These are phyloP conservation scores for Neofusicoccum kwambonambiense DNA, from an alignment of 2,329 filamentous ascomycete genomes.

Conservation along the genomic window DNA sequence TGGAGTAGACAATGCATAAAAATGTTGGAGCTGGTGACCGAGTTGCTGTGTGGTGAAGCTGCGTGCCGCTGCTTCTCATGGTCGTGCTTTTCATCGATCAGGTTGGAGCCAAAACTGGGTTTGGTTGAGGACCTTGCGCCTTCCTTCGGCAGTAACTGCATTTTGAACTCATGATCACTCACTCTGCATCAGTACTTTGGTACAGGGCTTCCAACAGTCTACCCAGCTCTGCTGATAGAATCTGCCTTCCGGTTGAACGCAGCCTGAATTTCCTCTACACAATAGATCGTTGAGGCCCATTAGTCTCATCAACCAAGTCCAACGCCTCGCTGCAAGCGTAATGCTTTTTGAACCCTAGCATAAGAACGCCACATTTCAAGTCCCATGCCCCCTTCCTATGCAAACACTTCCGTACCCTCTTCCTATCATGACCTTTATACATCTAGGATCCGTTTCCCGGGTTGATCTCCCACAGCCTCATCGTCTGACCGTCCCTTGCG, in stretches of 20 bases:
- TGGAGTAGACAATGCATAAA: too few relatives aligned
- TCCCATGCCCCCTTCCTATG: not conserved
- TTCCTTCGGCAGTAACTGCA: too few relatives aligned
- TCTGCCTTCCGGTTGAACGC: not conserved
- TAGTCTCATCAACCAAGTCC: not conserved
- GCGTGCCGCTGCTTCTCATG: too few relatives aligned
- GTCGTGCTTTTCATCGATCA: too few relatives aligned
- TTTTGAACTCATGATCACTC: too few relatives aligned
- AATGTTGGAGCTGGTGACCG: too few relatives aligned
- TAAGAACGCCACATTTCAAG: not conserved
- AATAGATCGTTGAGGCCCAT: not conserved
- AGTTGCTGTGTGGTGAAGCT: too few relatives aligned
- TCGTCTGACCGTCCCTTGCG: conserved; percentile 9
- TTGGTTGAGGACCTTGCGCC: too few relatives aligned
- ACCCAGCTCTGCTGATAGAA: not conserved
- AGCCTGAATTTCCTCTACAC: conserved; percentile 1
- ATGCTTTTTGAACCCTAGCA: not conserved
- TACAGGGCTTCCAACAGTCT: too few relatives aligned
- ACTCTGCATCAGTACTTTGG: too few relatives aligned
- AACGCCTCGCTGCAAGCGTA: conserved; percentile 9
- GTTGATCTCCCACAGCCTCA: conserved; percentile 14
- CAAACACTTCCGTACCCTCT: not conserved
- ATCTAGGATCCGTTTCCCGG: not conserved
- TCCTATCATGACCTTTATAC: not conserved
- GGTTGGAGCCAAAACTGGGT: too few relatives aligned